Evolutionary conservation across 768 basidiomycete genomes (phyloP).

Genomic region (Lactarius sanguifluus): DNA sequence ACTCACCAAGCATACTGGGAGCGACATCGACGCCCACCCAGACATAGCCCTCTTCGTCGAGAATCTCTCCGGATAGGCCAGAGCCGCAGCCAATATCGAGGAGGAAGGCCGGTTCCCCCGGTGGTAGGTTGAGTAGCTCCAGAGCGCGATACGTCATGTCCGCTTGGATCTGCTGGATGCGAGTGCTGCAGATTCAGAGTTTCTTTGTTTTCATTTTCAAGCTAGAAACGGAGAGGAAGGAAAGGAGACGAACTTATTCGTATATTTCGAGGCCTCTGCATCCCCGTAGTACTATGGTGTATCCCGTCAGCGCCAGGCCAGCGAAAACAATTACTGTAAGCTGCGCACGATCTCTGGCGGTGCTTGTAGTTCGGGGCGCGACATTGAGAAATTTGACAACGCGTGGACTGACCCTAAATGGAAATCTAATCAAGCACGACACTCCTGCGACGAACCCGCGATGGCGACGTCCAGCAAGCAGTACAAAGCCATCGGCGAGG

Average conservation of each 20-base stretch:
- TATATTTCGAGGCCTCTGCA: slow-evolving; percentile 93
- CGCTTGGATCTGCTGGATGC: slow-evolving; percentile 94
- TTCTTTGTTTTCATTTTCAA: neutral
- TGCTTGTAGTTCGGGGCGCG: slow-evolving; percentile 59
- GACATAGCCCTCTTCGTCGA: slow-evolving; percentile 89
- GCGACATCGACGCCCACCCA: slow-evolving; percentile 96
- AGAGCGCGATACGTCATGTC: slow-evolving; percentile 97
- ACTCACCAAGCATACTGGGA: slow-evolving; percentile 93
- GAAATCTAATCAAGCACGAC: neutral
- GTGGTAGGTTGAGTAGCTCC: slow-evolving; percentile 82
- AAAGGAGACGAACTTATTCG: slow-evolving; percentile 64
- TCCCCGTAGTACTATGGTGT: slow-evolving; percentile 89
- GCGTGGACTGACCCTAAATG: neutral
- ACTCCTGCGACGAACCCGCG: slow-evolving; percentile 11
- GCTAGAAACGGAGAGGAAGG: neutral
- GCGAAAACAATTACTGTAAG: neutral
- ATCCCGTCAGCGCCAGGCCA: slow-evolving; percentile 2
- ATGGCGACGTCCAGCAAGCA: slow-evolving; percentile 81
- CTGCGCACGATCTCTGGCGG: slow-evolving; percentile 70
- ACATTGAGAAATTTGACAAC: slow-evolving; percentile 40
- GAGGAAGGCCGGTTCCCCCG: slow-evolving; percentile 76
- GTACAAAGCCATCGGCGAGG: slow-evolving; percentile 88
- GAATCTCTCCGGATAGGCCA: slow-evolving; percentile 93
- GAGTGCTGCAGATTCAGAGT: slow-evolving; percentile 56
- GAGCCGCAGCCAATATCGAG: slow-evolving; percentile 97